Percentiles rank a stretch among this genome's conserved stretches.
Conservation (phyloP, 805 yeast species). For the Priceomyces castillae region DNA sequence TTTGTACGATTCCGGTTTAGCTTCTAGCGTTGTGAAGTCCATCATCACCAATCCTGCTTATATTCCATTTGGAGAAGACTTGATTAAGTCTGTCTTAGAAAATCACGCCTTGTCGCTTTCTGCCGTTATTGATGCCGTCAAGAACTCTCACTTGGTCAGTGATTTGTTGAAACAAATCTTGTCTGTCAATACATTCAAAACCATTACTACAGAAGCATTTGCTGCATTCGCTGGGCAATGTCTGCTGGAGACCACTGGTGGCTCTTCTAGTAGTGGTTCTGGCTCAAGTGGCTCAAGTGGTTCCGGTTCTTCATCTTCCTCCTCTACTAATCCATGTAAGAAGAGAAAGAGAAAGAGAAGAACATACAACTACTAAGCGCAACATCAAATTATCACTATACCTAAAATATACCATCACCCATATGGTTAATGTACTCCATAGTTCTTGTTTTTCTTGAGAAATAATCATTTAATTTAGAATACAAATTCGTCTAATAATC, state of each 20-base stretch:
- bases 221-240: slow-evolving; percentile 38
- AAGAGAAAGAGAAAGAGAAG: slow-evolving; percentile 33
- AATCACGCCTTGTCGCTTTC: slow-evolving; percentile 27
- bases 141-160: slow-evolving; percentile 30
- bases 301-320: slow-evolving; percentile 5
- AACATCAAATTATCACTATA: neutral
- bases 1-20: slow-evolving; percentile 42
- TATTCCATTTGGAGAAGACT: slow-evolving; percentile 35
- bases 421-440: neutral
- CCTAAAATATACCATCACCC: neutral
- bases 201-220: slow-evolving; percentile 35
- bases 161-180: slow-evolving; percentile 33
- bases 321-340: slow-evolving; percentile 20
- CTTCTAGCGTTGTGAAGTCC: slow-evolving; percentile 35
- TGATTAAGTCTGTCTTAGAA: slow-evolving; percentile 29
- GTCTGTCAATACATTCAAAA: slow-evolving; percentile 30
- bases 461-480: neutral
- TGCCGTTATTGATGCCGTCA: slow-evolving; percentile 29
- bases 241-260: slow-evolving; percentile 12
- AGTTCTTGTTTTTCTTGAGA: neutral
- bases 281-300: slow-evolving; percentile 12
- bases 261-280: slow-evolving; percentile 11
- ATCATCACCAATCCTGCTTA: slow-evolving; percentile 37
- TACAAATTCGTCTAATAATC: neutral
- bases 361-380: slow-evolving; percentile 17